Base-by-base conservation (phyloP, 1,139 yeast genomes). In the Taphrina sp. region DNA sequence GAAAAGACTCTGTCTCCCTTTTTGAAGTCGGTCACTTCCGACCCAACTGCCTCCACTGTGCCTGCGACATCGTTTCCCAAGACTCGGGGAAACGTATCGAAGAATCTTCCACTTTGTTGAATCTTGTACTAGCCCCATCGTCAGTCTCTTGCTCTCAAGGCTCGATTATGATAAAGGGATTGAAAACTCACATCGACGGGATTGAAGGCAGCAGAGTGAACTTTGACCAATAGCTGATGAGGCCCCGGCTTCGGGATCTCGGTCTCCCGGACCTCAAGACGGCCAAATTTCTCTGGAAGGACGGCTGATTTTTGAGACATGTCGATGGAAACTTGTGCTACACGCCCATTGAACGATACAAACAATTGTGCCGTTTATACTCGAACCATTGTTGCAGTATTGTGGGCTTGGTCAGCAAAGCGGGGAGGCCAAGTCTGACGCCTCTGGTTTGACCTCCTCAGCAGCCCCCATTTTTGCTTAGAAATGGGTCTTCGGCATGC, bases 41-140 rank as follows among this genome's bases (percentile, higher is more conserved):
- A 22, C 7, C 44, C 44, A 29, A 83, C 76, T 31, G 74, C 71
- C 22, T 71, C 74, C 42, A 85, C 81, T 16, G 70, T 70, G 55
- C 94, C 94, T 47, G 83, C 70, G 34, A 75, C 64, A 56, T 70
- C 73, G 56, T 66, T 67, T 14, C 74, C 74, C 29, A 64, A 61
- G 39, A 69, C 74, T 3, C 46, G 41, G 12, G 45, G 45, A 19
- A 41, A 41, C n/a, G 24, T 24, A 5, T 41, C 45, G 20, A 41
- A 24, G 23, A 41, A 28, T 7, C 33, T 23, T n/a, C 45, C 45
- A 7, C 22, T 4, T 2, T 14, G 14, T 3, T 24, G 45, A 26
- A 41, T 28, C 23, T 41, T 41, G 34, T 28, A 41, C 43, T 38
- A 38, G 23, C 29, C 5, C 43, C 14, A 17, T 34, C 42, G 22